Evolutionary conservation across 176 grass and related monocot species (phyloP).

Genomic region (Panicum miliaceum): DNA sequence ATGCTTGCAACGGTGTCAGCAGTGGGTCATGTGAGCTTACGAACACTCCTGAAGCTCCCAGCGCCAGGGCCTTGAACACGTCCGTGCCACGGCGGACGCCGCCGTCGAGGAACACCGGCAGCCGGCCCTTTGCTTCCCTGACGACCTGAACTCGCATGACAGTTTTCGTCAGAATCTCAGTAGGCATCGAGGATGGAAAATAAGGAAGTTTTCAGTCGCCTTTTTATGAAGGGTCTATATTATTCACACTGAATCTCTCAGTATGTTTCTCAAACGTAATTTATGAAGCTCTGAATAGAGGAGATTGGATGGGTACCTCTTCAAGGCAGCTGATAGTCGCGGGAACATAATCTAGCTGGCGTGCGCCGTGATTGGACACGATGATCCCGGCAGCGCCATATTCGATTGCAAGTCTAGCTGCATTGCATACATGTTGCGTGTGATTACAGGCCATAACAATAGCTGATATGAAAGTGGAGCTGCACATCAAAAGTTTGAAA

Average conservation of each 20-base stretch:
- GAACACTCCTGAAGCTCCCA: constrained; percentile 91
- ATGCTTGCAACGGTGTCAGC: not conserved
- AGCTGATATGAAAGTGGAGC: not conserved
- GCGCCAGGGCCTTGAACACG: constrained; percentile 86
- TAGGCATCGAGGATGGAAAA: not conserved
- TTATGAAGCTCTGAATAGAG: not conserved
- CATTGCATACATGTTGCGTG: constrained; percentile 25
- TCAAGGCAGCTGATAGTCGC: constrained; percentile 94
- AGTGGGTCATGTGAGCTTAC: constrained; percentile 46
- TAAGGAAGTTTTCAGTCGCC: not conserved
- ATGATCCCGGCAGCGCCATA: constrained; percentile 76
- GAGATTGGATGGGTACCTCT: constrained; percentile 54
- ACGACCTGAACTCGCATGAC: constrained; percentile 59
- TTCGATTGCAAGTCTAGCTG: constrained; percentile 77
- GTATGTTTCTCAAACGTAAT: not conserved
- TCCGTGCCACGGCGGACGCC: constrained; percentile 91
- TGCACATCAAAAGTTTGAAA: not conserved
- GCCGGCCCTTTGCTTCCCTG: constrained; percentile 60
- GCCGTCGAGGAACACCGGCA: constrained; percentile 92
- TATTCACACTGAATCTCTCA: constrained; percentile 8
- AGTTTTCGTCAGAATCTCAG: not conserved
- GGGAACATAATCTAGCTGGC: constrained; percentile 92
- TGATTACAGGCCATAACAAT: constrained; percentile 4
- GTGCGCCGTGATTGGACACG: constrained; percentile 93
- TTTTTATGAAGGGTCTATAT: not conserved